Evolutionary conservation across 768 basidiomycete species (phyloP).

Genomic region (Tylopilus cervinicoccineus): DNA sequence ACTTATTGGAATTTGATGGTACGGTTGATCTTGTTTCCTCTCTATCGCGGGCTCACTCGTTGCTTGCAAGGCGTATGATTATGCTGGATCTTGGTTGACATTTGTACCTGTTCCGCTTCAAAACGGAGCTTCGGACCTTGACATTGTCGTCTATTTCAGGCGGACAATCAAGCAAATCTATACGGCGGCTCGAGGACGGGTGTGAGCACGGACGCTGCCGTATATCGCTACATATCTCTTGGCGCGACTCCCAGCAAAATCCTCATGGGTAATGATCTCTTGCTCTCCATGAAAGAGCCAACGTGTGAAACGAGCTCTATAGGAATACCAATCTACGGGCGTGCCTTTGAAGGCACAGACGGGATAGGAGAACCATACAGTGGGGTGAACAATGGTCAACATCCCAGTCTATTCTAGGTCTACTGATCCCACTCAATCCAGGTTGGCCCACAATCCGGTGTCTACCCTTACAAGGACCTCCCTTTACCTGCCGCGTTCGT

Average conservation of each 20-base stretch:
- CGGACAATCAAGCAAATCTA: slow-evolving; percentile 61
- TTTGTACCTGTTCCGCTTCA: slow-evolving; percentile 38
- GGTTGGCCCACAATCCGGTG: slow-evolving; percentile 49
- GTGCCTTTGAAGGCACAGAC: slow-evolving; percentile 66
- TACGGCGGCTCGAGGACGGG: slow-evolving; percentile 61
- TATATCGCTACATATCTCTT: slow-evolving; percentile 53
- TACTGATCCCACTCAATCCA: slow-evolving; percentile 22
- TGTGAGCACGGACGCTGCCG: slow-evolving; percentile 64
- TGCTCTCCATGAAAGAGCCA: not conserved
- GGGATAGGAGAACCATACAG: slow-evolving; percentile 66
- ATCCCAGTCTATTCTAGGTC: not conserved
- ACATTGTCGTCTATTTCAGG: slow-evolving; percentile 16
- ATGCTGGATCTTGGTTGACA: slow-evolving; percentile 75
- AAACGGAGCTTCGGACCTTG: not conserved
- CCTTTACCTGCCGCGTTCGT: slow-evolving; percentile 62
- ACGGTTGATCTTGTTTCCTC: not conserved
- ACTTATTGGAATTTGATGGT: slow-evolving; percentile 85
- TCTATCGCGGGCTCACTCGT: not conserved
- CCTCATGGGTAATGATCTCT: slow-evolving; percentile 46
- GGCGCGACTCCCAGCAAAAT: slow-evolving; percentile 69
- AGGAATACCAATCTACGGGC: slow-evolving; percentile 79
- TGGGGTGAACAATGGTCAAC: slow-evolving; percentile 43
- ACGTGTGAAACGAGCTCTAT: not conserved
- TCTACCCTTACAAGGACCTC: slow-evolving; percentile 71
- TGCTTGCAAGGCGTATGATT: slow-evolving; percentile 58